Evolutionary conservation across 441 rosid genomes (phyloP).

Genomic region (Populus trichocarpa): DNA sequence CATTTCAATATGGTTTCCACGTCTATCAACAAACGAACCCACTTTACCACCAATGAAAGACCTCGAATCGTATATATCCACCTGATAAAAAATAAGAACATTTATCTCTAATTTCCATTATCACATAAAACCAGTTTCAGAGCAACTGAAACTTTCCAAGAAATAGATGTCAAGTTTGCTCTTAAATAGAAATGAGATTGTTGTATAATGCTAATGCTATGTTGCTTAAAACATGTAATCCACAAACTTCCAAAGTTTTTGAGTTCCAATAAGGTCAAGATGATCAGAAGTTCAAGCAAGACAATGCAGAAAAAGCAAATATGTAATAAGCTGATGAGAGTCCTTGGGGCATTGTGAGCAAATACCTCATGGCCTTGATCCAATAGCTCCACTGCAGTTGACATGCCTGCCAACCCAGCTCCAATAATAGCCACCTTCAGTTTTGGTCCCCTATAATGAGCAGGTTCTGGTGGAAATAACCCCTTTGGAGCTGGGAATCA

Average conservation of each 20-base stretch:
- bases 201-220: neutral
- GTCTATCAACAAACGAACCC: slow-evolving; percentile 88
- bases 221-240: neutral
- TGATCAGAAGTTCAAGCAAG: neutral
- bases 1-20: slow-evolving; percentile 96
- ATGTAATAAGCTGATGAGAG: neutral
- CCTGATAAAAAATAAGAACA: slow-evolving; percentile 40
- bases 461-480: slow-evolving; percentile 92
- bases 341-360: neutral
- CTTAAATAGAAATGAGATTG: neutral
- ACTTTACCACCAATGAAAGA: slow-evolving; percentile 96
- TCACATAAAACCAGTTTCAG: neutral
- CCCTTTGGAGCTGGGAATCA: slow-evolving; percentile 88
- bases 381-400: slow-evolving; percentile 94
- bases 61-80: slow-evolving; percentile 90
- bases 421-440: slow-evolving; percentile 96
- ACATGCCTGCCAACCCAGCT: slow-evolving; percentile 98
- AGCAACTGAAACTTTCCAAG: no score
- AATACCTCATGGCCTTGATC: slow-evolving; percentile 98
- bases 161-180: neutral
- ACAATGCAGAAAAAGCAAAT: neutral
- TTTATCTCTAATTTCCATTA: neutral
- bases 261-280: slow-evolving; percentile 1
- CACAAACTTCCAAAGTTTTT: neutral
- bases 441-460: slow-evolving; percentile 85